These are phyloP conservation scores for Hypoxylon subgilvum DNA, from an alignment of 495 filamentous ascomycete genomes.

Conservation along the genomic window DNA sequence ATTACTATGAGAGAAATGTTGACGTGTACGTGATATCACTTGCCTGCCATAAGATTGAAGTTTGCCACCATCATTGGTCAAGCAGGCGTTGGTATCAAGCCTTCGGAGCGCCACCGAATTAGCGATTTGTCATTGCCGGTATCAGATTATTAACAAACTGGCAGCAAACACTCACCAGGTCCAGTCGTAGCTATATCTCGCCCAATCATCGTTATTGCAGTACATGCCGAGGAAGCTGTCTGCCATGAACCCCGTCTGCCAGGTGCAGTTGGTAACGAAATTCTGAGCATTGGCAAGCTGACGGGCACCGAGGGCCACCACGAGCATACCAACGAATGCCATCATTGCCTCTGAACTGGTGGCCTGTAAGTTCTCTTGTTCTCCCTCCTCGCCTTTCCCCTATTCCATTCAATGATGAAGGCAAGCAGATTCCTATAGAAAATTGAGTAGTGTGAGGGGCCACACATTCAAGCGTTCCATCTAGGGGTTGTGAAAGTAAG, in stretches of 20 bases:
- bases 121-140: background rate
- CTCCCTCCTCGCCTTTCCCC: background rate
- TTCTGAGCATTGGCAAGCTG: conserved; percentile 24
- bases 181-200: conserved; percentile 41
- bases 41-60: conserved; percentile 32
- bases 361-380: too few relatives aligned
- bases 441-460: background rate
- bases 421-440: background rate
- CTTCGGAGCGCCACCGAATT: conserved; percentile 16
- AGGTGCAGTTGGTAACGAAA: conserved; percentile 39
- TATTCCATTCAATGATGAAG: background rate
- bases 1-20: background rate
- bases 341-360: background rate
- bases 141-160: background rate
- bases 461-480: background rate
- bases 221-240: conserved; percentile 40
- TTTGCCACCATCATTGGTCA: conserved; percentile 38
- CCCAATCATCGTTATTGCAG: conserved; percentile 42
- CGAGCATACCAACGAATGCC: background rate
- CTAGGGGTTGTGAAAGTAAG: background rate
- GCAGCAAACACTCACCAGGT: conserved; percentile 31
- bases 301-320: conserved; percentile 8
- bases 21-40: background rate
- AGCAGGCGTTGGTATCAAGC: conserved; percentile 41
- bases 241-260: conserved; percentile 37